A percentile compares a stretch with the other conserved stretches of the same genome.
phyloP scores from a whole-genome alignment of 768 basidiomycete genomes.

The Tylopilus cervinicoccineus region DNA sequence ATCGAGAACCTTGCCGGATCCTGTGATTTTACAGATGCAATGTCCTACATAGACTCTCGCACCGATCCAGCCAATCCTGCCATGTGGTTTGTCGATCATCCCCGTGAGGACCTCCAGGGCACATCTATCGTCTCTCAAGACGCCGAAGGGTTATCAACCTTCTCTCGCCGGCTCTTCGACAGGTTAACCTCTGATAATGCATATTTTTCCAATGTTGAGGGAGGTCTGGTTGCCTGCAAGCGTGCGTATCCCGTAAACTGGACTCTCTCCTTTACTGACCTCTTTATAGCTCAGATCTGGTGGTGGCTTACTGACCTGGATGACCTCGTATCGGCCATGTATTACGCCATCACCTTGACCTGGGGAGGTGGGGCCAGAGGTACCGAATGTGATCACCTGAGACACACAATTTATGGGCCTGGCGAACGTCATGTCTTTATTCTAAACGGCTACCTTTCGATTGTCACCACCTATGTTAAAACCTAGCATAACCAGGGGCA shows the following conservation, averaged over 20 bases:
- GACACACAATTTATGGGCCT: constrained; percentile 1
- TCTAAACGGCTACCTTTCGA: constrained; percentile 12
- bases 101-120: background rate
- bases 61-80: background rate
- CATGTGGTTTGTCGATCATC: background rate
- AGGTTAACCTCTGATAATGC: background rate
- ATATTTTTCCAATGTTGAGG: background rate
- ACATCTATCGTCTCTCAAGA: background rate
- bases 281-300: background rate
- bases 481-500: constrained; percentile 7
- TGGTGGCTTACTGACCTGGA: constrained; percentile 4
- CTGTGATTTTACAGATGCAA: background rate
- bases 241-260: too few species aligned
- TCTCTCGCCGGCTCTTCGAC: background rate
- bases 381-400: constrained; percentile 14
- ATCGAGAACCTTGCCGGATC: background rate
- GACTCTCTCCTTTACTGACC: too few species aligned
- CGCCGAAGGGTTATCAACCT: accelerated
- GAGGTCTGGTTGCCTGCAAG: background rate
- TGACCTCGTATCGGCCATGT: constrained; percentile 7
- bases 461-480: constrained; percentile 14
- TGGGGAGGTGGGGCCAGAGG: constrained; percentile 18
- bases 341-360: constrained; percentile 4
- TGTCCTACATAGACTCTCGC: background rate
- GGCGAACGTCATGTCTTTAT: constrained; percentile 7